Percentiles rank a stretch among this genome's conserved stretches.
Evolutionary conservation across 2,329 filamentous ascomycete genomes (phyloP).

Genomic region (Epicoccum nigrum): DNA sequence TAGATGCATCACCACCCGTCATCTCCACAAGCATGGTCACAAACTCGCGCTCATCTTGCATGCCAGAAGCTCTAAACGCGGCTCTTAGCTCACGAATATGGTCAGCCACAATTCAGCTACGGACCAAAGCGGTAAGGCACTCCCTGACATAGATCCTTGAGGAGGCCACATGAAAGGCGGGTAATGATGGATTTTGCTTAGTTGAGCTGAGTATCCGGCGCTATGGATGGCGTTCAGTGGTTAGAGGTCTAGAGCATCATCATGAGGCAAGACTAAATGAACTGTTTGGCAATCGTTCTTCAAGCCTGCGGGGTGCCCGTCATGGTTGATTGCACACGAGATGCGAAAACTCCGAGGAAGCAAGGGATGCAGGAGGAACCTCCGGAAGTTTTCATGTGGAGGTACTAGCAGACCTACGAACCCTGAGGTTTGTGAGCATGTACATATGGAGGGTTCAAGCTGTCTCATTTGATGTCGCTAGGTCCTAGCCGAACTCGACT

Average conservation of each 20-base stretch:
- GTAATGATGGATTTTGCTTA: background rate
- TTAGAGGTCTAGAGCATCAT: slow-evolving; percentile 2
- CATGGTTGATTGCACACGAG: background rate
- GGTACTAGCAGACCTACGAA: no score
- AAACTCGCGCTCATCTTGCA: background rate
- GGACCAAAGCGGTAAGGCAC: slow-evolving; percentile 1
- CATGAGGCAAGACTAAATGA: slow-evolving; percentile 6
- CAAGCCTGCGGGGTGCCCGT: slow-evolving; percentile 1
- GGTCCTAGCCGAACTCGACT: background rate
- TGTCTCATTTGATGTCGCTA: background rate
- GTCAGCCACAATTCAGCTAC: slow-evolving; percentile 2
- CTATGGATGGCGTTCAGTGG: slow-evolving; percentile 5
- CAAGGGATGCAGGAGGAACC: no score
- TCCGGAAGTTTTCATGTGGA: no score
- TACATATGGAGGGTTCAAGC: no score
- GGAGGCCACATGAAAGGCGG: slow-evolving; percentile 6
- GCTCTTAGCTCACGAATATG: slow-evolving; percentile 2
- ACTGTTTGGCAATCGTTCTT: background rate
- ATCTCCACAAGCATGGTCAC: slow-evolving; percentile 1
- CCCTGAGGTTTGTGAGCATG: no score
- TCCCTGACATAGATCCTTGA: slow-evolving; percentile 6
- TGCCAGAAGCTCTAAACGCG: background rate
- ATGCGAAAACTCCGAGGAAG: background rate
- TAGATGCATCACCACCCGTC: background rate
- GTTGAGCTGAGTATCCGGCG: background rate